Evolutionary conservation across 1,284 basidiomycete species (phyloP).

Genomic region (Microbotryum saponariae): DNA sequence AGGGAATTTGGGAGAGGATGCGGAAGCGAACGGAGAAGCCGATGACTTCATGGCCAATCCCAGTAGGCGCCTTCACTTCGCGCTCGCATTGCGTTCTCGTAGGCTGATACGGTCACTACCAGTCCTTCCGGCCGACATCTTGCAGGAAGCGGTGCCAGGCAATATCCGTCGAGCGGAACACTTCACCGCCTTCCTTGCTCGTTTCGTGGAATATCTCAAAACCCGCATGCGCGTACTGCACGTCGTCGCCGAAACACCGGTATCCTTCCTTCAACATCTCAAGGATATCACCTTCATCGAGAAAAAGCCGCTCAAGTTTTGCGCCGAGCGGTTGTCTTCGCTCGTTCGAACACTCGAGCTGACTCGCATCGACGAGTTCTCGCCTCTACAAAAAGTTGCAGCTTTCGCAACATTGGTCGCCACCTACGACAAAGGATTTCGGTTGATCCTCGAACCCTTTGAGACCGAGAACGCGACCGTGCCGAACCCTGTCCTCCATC

Average conservation of each 20-base stretch:
- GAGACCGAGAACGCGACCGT: constrained; percentile 98
- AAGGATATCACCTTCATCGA: constrained; percentile 99
- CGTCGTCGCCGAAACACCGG: constrained; percentile 97
- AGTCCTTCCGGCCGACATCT: constrained; percentile 89
- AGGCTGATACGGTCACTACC: constrained; percentile 18
- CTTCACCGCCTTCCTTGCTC: constrained; percentile 95
- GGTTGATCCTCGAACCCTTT: constrained; percentile 95
- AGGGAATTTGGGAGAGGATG: constrained; percentile 43
- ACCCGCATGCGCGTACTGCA: constrained; percentile 98
- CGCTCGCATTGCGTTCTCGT: not conserved
- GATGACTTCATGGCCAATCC: constrained; percentile 88
- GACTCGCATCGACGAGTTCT: constrained; percentile 82
- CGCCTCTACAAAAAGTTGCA: constrained; percentile 88
- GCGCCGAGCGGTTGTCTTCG: constrained; percentile 89
- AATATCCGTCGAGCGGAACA: constrained; percentile 99
- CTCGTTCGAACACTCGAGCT: constrained; percentile 89
- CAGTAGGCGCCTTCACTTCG: constrained; percentile 45
- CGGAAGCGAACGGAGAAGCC: constrained; percentile 53
- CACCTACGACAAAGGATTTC: constrained; percentile 97
- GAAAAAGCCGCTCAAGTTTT: constrained; percentile 91
- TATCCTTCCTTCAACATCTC: constrained; percentile 96
- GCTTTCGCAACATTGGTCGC: constrained; percentile 93
- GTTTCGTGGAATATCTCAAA: constrained; percentile 99
- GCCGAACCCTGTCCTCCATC: constrained; percentile 97
- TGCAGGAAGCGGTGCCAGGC: constrained; percentile 92